phyloP scores from a whole-genome alignment of 2,329 filamentous ascomycete species.

The Orbilia quercus region DNA sequence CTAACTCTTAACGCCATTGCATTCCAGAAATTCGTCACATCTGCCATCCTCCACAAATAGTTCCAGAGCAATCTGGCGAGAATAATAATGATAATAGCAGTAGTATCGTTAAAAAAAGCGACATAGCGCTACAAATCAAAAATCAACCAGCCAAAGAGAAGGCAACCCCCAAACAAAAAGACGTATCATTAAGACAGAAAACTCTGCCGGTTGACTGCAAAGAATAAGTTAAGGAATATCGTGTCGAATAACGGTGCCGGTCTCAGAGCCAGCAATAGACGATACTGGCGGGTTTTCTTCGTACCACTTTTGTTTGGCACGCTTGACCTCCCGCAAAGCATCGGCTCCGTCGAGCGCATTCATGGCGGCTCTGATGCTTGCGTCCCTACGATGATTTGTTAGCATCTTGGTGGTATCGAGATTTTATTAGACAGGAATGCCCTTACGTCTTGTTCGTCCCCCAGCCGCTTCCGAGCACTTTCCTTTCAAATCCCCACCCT shows the following conservation, averaged over 20 bases:
- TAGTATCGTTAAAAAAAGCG: constrained; percentile 15
- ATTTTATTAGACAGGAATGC: constrained; percentile 1
- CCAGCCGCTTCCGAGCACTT: constrained; percentile 59
- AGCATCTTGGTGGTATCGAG: neutral
- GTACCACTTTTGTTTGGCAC: constrained; percentile 52
- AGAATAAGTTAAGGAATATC: constrained; percentile 20
- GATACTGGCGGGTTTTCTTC: constrained; percentile 29
- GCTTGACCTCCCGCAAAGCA: constrained; percentile 39
- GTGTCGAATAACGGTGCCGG: constrained; percentile 31
- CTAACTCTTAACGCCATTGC: constrained; percentile 15
- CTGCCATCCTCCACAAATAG: neutral
- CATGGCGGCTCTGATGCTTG: constrained; percentile 60
- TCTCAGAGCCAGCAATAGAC: constrained; percentile 5
- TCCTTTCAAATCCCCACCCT: constrained; percentile 58
- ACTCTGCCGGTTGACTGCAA: neutral
- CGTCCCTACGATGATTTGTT: constrained; percentile 54
- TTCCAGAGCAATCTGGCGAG: neutral
- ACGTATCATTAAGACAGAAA: constrained; percentile 20
- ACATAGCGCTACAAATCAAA: no score
- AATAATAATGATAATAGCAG: neutral
- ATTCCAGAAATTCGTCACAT: neutral
- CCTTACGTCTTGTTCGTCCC: constrained; percentile 59
- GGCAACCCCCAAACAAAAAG: constrained; percentile 2
- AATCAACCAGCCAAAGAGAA: no score
- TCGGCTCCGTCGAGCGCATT: constrained; percentile 58